A percentile compares a stretch with the other conserved stretches of the same genome.
phyloP scores from a whole-genome alignment of 768 basidiomycete species.

The Amylocystis lapponica region DNA sequence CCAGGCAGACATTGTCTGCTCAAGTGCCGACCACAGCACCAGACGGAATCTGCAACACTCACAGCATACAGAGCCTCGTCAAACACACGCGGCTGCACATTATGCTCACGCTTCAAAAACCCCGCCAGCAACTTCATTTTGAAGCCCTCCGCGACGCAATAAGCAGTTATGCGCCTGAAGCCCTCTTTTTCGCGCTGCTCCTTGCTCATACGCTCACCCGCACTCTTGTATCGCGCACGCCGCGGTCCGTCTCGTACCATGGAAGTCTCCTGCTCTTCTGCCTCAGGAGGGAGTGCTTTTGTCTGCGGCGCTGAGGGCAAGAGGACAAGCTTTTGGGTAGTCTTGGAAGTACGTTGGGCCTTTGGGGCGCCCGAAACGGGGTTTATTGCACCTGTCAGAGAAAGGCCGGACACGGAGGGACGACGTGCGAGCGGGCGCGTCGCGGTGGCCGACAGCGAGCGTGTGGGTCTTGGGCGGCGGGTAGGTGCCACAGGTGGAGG shows the following conservation, averaged over 20 bases:
- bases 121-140: constrained; percentile 78
- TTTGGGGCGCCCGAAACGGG: constrained; percentile 32
- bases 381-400: constrained; percentile 19
- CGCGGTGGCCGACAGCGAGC: constrained; percentile 1
- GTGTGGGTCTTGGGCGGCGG: constrained; percentile 9
- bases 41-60: constrained; percentile 32
- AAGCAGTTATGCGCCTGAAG: constrained; percentile 80
- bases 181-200: constrained; percentile 77
- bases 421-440: constrained; percentile 18
- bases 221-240: constrained; percentile 74
- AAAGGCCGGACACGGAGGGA: constrained; percentile 25
- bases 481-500: neutral
- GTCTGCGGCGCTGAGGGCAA: constrained; percentile 90
- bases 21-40: constrained; percentile 5
- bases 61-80: constrained; percentile 94
- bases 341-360: constrained; percentile 81
- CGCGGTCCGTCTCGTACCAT: constrained; percentile 65
- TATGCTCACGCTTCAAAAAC: constrained; percentile 91
- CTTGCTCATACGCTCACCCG: constrained; percentile 86
- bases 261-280: constrained; percentile 42
- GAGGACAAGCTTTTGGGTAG: constrained; percentile 84
- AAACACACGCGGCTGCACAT: constrained; percentile 78
- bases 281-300: constrained; percentile 47
- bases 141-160: constrained; percentile 82
- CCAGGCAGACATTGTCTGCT: neutral